phyloP scores from a whole-genome alignment of 192 early-diverging fungal species.

The Funneliformis geosporum region DNA sequence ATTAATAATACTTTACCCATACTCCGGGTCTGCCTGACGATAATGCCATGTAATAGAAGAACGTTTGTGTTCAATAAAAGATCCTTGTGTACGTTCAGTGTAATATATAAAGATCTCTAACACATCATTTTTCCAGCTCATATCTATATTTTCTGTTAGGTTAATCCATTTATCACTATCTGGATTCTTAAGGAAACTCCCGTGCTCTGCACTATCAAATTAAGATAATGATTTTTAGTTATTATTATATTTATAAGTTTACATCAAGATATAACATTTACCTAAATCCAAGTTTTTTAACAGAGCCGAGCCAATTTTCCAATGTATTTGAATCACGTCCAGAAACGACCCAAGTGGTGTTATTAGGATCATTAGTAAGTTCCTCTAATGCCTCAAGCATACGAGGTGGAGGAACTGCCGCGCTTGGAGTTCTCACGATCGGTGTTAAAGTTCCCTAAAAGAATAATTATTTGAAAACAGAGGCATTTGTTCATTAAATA shows the following conservation, averaged over 20 bases:
- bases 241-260: neutral
- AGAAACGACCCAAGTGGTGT: conserved; percentile 88
- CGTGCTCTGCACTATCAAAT: conserved; percentile 87
- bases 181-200: conserved; percentile 88
- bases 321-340: conserved; percentile 86
- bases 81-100: conserved; percentile 89
- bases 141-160: conserved; percentile 71
- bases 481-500: neutral
- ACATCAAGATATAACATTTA: neutral
- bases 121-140: conserved; percentile 94
- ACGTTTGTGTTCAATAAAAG: conserved; percentile 91
- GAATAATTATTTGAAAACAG: neutral
- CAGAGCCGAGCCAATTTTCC: conserved; percentile 79
- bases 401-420: conserved; percentile 76
- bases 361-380: conserved; percentile 76
- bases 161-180: conserved; percentile 73
- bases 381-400: conserved; percentile 76
- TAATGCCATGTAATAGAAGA: conserved; percentile 97
- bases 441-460: conserved; percentile 89
- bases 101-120: conserved; percentile 92
- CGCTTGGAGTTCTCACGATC: conserved; percentile 79
- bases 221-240: neutral
- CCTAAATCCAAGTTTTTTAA: conserved; percentile 72
- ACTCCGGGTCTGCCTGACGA: conserved; percentile 91
- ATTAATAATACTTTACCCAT: conserved; percentile 54